Base-by-base conservation (phyloP, 305 asterid species). In the Rubia occidens region DNA sequence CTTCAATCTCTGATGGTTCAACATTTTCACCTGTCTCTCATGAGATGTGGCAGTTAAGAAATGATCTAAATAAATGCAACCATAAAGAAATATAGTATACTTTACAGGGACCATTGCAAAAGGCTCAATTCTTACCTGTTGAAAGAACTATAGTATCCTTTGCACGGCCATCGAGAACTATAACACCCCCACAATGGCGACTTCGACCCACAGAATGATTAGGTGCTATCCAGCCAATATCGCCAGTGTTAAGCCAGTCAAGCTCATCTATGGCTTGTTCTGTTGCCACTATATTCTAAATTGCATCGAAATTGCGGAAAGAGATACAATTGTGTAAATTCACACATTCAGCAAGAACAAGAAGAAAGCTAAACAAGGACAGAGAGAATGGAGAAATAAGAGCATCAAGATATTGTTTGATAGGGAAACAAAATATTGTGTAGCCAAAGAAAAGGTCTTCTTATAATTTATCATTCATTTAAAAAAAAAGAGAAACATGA, bases 111-210 rank as follows among this genome's bases (percentile, higher is more conserved):
- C 70, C 53, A 21, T 17, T 15, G 45, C 45, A 49, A 15, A 67
- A 51, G 32, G 32, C 13, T 68, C 35, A 68, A n/a, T 35, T 26
- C 18, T 70, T 70, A 93, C 97, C 97, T 32, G 96, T 86, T 20
- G 79, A 83, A 67, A 94, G 97, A 69, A 94, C 97, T 65, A 90
- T 94, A 32, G 97, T 94, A 78, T 94, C 97, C 80, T 94, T 94
- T 20, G 95, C 91, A 45, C 99, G 97, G 39, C 99, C 99, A 84
- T 90, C 96, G 39, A 94, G 96, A 76, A 90, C 95, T 79, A 94
- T 76, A 51, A 85, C 83, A 26, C 95, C 97, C 55, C 91, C 91
- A 76, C 93, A 85, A 72, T 74, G 84, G 60, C 95, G 96, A 75
- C 89, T 82, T 67, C 97, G 82, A 65, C 99, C 99, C 61, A 80